Evolutionary conservation across 129 eudicot species (phyloP), one percentile per base, ranked within the genome.

Genomic region (Pittosporum tobira): DNA sequence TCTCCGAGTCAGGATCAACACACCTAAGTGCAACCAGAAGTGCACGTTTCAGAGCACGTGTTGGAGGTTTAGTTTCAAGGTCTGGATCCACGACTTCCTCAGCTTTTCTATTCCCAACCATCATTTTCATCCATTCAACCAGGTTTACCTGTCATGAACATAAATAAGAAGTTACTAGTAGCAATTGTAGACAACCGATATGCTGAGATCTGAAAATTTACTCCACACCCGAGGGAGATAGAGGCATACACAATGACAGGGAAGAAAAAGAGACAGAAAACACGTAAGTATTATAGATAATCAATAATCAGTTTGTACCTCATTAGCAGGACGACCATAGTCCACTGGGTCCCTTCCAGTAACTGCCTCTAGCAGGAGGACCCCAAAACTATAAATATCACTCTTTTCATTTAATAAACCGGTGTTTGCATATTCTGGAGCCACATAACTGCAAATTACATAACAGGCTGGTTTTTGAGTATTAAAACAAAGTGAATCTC

Each of bases 321-420:
- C 97, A 63, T 78, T 71, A 55, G 95, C 75, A 73, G 81, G 83
- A 4, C 98, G 98, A 27, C 80, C 76, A 73, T 91, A 83, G 57
- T 91, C 98, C 57, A 91, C 98, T 27, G 95, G 98, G 61, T 90
- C 98, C 70, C 98, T 75, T 62, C 95, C 95, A n/a, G 98, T 85
- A 24, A 85, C 85, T 31, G 95, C 84, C 76, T 85, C 95, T 15
- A 85, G 73, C 51, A 86, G 77, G 48, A 90, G 75, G 48, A 85
- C 95, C 46, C 98, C 98, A 59, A 83, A 90, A 73, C 98, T 85
- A 66, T 90, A 90, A 47, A 91, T 73, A 69, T 91, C 98, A 68
- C 95, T 91, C 76, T 91, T 91, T 66, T 91, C 98, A 48, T 85
- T 91, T 71, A 91, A 75, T 72, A 91, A 72, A 59, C 98, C 98